Percentiles rank a stretch among this genome's conserved stretches.
Conservation (phyloP, 768 basidiomycete genomes). For the Brasilioporus rufonigricans region DNA sequence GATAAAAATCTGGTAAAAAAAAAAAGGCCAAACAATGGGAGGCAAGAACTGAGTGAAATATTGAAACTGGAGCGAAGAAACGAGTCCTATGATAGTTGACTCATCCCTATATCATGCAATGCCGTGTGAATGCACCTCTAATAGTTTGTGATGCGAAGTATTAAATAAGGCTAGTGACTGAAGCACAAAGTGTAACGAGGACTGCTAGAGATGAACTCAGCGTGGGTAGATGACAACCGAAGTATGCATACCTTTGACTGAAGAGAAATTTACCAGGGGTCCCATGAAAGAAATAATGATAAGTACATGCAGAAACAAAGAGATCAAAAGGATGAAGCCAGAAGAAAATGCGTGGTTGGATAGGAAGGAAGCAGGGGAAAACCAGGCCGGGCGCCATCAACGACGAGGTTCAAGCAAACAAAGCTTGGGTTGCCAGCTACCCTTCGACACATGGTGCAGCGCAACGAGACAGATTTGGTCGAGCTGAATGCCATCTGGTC, state of each 20-base stretch:
- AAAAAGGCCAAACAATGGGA: neutral
- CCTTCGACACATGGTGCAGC: conserved; percentile 75
- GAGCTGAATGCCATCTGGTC: conserved; percentile 23
- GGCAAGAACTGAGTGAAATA: neutral
- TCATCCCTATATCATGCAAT: conserved; percentile 14
- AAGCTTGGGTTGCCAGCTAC: conserved; percentile 76
- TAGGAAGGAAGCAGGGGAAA: neutral
- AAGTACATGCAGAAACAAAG: neutral
- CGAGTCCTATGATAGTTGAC: neutral
- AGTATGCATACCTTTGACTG: conserved; percentile 1
- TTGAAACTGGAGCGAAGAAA: neutral
- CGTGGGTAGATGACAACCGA: neutral
- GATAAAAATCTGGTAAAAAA: no score
- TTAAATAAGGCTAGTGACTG: neutral
- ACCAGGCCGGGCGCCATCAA: no score
- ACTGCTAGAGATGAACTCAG: neutral
- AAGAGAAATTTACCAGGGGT: neutral
- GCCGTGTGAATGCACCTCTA: conserved; percentile 18
- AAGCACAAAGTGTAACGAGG: neutral
- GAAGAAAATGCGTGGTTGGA: neutral
- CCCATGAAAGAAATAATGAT: conserved; percentile 1
- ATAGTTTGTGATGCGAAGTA: conserved; percentile 4
- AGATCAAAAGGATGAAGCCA: neutral
- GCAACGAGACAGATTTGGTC: conserved; percentile 54
- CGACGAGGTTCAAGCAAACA: conserved; percentile 39